phyloP scores from a whole-genome alignment of 768 basidiomycete genomes.

The Tulasnella sp. region DNA sequence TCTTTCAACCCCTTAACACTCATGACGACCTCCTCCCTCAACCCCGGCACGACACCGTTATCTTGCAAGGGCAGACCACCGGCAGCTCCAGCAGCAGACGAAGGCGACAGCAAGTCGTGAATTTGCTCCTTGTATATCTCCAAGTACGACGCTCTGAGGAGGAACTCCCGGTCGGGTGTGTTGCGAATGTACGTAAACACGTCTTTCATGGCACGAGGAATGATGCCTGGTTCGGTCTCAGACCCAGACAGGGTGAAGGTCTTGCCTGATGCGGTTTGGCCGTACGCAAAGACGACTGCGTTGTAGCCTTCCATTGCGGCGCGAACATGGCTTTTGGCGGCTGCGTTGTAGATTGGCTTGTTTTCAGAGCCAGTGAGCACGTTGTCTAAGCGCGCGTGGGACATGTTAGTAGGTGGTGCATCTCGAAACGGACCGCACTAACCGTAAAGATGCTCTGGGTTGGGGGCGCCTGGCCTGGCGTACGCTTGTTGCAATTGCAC shows the following conservation, averaged over 20 bases:
- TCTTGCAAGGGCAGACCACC: conserved; percentile 64
- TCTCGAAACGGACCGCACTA: conserved; percentile 31
- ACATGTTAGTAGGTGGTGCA: conserved; percentile 40
- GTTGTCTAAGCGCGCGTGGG: conserved; percentile 44
- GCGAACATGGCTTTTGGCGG: conserved; percentile 70
- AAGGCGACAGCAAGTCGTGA: conserved; percentile 68
- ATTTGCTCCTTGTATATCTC: conserved; percentile 96
- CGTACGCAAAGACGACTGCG: conserved; percentile 90
- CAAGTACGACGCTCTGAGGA: conserved; percentile 93
- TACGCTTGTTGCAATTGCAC: conserved; percentile 13
- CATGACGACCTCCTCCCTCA: conserved; percentile 91
- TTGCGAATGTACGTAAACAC: conserved; percentile 76
- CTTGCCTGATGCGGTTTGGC: conserved; percentile 81
- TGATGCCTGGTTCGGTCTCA: conserved; percentile 86
- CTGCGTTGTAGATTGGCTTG: conserved; percentile 70
- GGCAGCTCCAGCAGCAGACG: conserved; percentile 43
- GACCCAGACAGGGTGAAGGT: conserved; percentile 60
- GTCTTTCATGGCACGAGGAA: conserved; percentile 87
- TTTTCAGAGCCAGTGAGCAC: conserved; percentile 71
- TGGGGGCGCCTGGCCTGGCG: conserved; percentile 35
- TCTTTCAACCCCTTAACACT: conserved; percentile 80
- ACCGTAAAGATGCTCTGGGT: conserved; percentile 34
- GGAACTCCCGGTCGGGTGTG: conserved; percentile 78
- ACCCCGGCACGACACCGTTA: conserved; percentile 60
- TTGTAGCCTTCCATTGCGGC: conserved; percentile 98